Base-by-base conservation (phyloP, 371 early-diverging fungal genomes). In the Neoconidiobolus thromboides region DNA sequence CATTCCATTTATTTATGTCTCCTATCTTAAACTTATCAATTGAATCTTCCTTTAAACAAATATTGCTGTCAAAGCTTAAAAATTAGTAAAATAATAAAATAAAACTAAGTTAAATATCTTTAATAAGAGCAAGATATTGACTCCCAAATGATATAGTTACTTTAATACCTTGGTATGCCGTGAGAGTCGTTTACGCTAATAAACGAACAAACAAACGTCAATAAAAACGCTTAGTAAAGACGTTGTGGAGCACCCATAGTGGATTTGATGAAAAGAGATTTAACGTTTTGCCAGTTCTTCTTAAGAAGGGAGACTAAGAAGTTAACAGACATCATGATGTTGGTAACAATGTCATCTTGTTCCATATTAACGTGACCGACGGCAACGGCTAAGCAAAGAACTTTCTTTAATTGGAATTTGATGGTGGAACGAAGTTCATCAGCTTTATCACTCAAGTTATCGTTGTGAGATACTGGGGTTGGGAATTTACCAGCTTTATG, bases 271-370 rank as follows among this genome's bases (percentile, higher is more conserved):
- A 83, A 91, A 71, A 98, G 83, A 67, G 95, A 91, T 81, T 87
- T 87, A 78, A 97, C 89, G 90, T 96, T 99, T 80, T 97, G 95
- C 92, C 94, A 92, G 83, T 94, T 86, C 85, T 97, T 99, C 91
- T 99, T 97, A 65, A 96, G 80, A 64, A 96, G 79, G 51, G 96
- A 94, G 62, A 96, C 89, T 69, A 99, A 77, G 80, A 96, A 93
- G 85, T 93, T 95, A 82, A 97, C 81, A 65, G 94, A 79, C 81
- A 93, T 78, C 92, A 94, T 93, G 76, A 90, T 88, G 91, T 99
- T 99, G 73, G 88, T 81, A 68, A 91, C 77, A 62, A 96, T 79
- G 76, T 96, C 83, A 72, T 94, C 93, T 71, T 93, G 89, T 63
- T 85, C 81, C 97, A 96, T 96, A 60, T 80, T 71, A 69, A 93